Base-by-base conservation (phyloP, 2,329 filamentous ascomycete species). In the Ophiognomonia clavigignenti-juglandacearum region DNA sequence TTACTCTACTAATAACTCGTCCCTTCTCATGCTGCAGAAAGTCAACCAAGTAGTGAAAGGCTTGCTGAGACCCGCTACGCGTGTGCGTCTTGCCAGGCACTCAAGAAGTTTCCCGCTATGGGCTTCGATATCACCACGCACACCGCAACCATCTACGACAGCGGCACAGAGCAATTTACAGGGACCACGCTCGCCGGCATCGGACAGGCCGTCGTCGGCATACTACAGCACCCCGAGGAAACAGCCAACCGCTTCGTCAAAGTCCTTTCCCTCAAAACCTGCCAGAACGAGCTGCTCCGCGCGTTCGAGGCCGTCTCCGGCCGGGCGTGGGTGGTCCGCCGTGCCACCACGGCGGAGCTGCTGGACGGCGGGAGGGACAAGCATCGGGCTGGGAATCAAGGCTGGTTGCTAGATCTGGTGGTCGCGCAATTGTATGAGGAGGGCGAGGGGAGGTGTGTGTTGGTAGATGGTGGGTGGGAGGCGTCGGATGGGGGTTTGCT, bases 161-260 rank as follows among this genome's bases (percentile, higher is more conserved):
- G 71, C 1, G 80, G 80, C 1, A 64, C 79, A 26, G 50, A 53
- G 3, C 51, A 60, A 7, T 74, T 81, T 58, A 74, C 68, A 40
- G 46, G 67, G 9, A 77, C 78, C 0, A 75, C 68, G 0, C 63
- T 82, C 1, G 53, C 57, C 0, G 66, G 67, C 2, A 57, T 82
- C 14, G 77, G 61, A 0, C 62, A 71, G 19, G 73, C 69, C 1
- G 65, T 82, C 0, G 69, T 71, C 0, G 72, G 70, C 0, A 62
- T 80, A 2, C 59, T 82, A 48, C 56, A 57, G 7, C 65, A 80
- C 43, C 71, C 67, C 0, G 68, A 73, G 3, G 70, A 76, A 57
- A 82, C 78, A 0, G 71, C 70, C 59, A 81, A 83, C 57, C 64
- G 69, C 4, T 47, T 58, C 3, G 64, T 82, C 3, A 68, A 66